Evolutionary conservation across 495 filamentous ascomycete genomes (phyloP).

Genomic region (Astrothelium macrocarpum): DNA sequence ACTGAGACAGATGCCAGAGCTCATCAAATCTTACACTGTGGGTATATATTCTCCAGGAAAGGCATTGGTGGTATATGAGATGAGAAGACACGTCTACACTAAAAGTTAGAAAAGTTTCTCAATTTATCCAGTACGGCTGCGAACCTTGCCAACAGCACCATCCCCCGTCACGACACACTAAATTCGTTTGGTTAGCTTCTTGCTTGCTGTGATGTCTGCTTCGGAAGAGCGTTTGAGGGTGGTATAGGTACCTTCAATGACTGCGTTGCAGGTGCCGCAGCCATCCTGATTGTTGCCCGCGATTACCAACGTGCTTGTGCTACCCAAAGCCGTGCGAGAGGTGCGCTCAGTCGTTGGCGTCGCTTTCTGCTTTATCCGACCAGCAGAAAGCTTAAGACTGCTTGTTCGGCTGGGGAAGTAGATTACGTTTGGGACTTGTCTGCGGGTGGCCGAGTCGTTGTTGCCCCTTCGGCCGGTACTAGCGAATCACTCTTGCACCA

Average conservation of each 20-base stretch:
- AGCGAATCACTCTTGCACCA: neutral
- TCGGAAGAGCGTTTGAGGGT: neutral
- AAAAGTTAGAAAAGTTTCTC: conserved; percentile 17
- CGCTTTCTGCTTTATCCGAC: neutral
- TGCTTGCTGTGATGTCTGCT: neutral
- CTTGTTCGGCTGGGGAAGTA: neutral
- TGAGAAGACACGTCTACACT: conserved; percentile 87
- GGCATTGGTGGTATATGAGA: conserved; percentile 98
- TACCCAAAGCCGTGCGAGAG: neutral
- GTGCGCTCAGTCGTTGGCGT: neutral
- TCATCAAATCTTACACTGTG: conserved; percentile 72
- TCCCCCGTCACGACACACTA: conserved; percentile 98
- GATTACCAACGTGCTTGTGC: neutral
- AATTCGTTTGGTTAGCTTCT: conserved; percentile 5
- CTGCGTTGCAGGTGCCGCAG: conserved; percentile 58
- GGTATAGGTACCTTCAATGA: conserved; percentile 55
- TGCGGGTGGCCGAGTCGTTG: neutral
- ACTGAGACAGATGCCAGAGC: neutral
- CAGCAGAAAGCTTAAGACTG: neutral
- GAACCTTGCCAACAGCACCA: conserved; percentile 95
- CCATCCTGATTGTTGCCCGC: conserved; percentile 36
- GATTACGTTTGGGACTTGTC: neutral
- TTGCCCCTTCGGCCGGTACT: neutral
- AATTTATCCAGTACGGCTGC: neutral
- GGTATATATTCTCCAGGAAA: conserved; percentile 99